Evolutionary conservation across 73 alveolate species (phyloP).

Genomic region (Strombidium stylifer): DNA sequence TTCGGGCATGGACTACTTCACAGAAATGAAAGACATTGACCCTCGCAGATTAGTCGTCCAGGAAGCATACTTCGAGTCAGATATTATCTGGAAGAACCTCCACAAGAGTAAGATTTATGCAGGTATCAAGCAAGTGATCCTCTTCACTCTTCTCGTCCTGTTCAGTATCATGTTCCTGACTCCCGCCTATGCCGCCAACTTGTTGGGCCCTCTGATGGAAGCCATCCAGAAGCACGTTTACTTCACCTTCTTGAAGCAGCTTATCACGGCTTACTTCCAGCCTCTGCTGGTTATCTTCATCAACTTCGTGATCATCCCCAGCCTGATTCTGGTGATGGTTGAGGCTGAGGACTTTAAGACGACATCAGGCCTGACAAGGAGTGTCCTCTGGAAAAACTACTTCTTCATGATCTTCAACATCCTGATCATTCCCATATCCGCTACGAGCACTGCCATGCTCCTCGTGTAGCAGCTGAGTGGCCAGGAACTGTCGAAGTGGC

Average conservation of each 20-base stretch:
- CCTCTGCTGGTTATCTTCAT: constrained; percentile 11
- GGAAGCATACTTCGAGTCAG: constrained; percentile 32
- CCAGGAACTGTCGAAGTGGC: background rate
- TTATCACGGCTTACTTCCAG: constrained; percentile 4
- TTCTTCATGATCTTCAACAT: constrained; percentile 17
- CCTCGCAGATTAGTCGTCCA: too few species aligned
- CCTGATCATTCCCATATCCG: constrained; percentile 11
- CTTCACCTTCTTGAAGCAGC: background rate
- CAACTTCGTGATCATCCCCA: constrained; percentile 34
- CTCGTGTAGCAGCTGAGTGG: constrained; percentile 29
- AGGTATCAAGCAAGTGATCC: background rate
- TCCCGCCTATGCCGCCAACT: constrained; percentile 15
- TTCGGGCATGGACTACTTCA: too few species aligned
- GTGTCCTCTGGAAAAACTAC: constrained; percentile 32
- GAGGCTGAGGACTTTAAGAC: background rate
- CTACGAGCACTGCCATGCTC: constrained; percentile 8
- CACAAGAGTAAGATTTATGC: background rate
- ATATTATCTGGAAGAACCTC: constrained; percentile 17
- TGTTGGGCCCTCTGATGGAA: background rate
- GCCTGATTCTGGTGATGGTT: constrained; percentile 12
- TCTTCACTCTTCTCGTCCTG: background rate
- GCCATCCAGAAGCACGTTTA: background rate
- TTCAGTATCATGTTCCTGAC: constrained; percentile 5
- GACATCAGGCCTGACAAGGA: background rate
- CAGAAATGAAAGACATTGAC: too few species aligned